Evolutionary conservation across 306 rosid species (phyloP), one percentile per base, ranked within the genome.

Genomic region (Corylus heterophylla): DNA sequence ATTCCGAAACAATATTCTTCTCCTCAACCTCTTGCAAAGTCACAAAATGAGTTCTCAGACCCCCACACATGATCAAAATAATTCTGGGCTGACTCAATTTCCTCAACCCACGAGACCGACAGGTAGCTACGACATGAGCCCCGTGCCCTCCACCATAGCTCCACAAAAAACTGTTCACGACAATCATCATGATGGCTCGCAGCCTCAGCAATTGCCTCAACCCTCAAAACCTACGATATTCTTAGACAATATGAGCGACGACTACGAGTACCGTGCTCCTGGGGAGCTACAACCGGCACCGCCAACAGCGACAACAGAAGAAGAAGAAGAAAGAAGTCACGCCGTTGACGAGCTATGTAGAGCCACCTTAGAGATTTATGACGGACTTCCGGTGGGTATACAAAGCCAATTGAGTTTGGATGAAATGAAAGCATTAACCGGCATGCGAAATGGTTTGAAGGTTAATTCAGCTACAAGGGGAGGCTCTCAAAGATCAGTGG

Each of bases 31-130:
- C 35, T 31, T 31, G 35, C 35, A 1, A 2, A 45, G 49, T 45
- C 49, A 45, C 39, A 20, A 2, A 56, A 80, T 80, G 64, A 48
- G 27, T 55, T 56, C 35, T 11, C 58, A 31, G 35, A 2, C 35
- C 35, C 35, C 2, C 35, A 31, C 35, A 31, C 35, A 31, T 31
- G 35, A 1, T 31, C 35, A 31, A 31, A 31, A 31, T 31, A 31
- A 31, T 31, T 31, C 35, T 2, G 35, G 16, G 71, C 12, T 16
- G 64, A 31, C 45, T 56, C 68, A 80, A 48, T 78, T 84, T 73
- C 82, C 79, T 3, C 75, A 73, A 49, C 55, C 76, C 73, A 25
- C 69, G 10, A 71, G 81, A 37, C 78, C 84, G 10, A 31, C 35
- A 2, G 64, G 74, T 55, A 61, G 78, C 56, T 31, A 31, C 35